phyloP scores from a whole-genome alignment of 176 grass and related monocot genomes.

The Bolboschoenus planiculmis region DNA sequence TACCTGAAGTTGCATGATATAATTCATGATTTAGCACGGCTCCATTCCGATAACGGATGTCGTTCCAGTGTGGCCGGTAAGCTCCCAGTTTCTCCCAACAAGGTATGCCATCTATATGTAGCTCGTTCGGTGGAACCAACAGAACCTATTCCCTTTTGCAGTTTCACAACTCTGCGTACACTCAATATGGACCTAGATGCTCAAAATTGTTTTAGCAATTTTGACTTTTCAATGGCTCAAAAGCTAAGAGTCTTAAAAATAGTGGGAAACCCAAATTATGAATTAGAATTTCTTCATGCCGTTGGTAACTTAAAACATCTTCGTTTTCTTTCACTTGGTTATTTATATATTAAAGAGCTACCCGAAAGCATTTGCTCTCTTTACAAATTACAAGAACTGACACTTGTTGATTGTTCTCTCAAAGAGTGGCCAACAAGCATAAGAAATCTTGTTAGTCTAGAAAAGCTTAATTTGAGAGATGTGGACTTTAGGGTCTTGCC shows the following conservation, averaged over 20 bases:
- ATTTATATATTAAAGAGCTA: neutral
- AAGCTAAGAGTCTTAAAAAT: neutral
- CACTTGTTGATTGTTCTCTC: neutral
- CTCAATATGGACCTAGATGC: neutral
- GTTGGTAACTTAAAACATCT: constrained; percentile 5
- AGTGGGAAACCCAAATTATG: neutral
- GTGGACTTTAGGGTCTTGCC: too few species aligned
- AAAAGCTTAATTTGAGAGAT: too few species aligned
- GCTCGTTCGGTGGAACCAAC: neutral
- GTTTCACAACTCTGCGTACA: neutral
- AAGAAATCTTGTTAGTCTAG: too few species aligned
- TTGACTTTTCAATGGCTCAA: neutral
- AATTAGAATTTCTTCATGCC: too few species aligned
- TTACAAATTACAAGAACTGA: constrained; percentile 3
- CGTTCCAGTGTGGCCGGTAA: neutral
- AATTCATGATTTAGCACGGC: constrained; percentile 25
- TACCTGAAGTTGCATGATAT: constrained; percentile 26
- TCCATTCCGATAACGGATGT: neutral
- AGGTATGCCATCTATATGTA: constrained; percentile 15
- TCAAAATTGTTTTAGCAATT: neutral
- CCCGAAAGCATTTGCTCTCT: neutral
- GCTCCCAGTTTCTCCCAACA: too few species aligned
- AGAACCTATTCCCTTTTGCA: neutral
- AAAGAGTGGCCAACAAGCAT: neutral
- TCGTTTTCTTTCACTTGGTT: neutral